phyloP scores from a whole-genome alignment of 116 monocot genomes.

The Dioscorea cayenensis region DNA sequence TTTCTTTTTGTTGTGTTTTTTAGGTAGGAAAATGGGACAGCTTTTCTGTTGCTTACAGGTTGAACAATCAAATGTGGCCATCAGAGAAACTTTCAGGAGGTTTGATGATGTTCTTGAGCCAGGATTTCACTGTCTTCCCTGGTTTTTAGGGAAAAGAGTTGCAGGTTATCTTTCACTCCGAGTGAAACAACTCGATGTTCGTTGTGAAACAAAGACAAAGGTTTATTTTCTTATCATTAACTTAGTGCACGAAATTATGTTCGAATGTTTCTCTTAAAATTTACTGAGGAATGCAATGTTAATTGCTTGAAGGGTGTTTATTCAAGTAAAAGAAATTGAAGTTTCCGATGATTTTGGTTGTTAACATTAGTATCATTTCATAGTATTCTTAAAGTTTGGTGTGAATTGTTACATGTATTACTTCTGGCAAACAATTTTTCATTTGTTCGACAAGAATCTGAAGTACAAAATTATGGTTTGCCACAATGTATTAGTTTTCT shows the following conservation, averaged over 20 bases:
- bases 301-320: too few relatives aligned
- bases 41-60: conserved; percentile 25
- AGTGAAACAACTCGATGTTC: conserved; percentile 34
- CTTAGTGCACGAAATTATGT: background rate
- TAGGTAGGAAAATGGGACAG: conserved; percentile 4
- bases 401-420: too few relatives aligned
- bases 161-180: conserved; percentile 37
- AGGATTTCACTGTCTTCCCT: conserved; percentile 34
- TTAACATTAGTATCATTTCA: too few relatives aligned
- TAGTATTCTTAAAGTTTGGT: too few relatives aligned
- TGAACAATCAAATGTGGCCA: conserved; percentile 32
- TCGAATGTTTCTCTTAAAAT: too few relatives aligned
- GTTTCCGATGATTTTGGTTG: too few relatives aligned
- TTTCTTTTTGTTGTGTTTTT: background rate
- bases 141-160: conserved; percentile 23
- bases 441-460: background rate
- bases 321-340: too few relatives aligned
- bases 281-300: too few relatives aligned
- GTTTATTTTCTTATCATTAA: background rate
- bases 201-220: conserved; percentile 38
- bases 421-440: too few relatives aligned
- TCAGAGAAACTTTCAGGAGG: conserved; percentile 33
- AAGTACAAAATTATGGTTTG: background rate
- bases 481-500: too few relatives aligned
- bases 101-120: conserved; percentile 27